Evolutionary conservation across 2,329 filamentous ascomycete species (phyloP).

Genomic region (Knoxdaviesia capensis): DNA sequence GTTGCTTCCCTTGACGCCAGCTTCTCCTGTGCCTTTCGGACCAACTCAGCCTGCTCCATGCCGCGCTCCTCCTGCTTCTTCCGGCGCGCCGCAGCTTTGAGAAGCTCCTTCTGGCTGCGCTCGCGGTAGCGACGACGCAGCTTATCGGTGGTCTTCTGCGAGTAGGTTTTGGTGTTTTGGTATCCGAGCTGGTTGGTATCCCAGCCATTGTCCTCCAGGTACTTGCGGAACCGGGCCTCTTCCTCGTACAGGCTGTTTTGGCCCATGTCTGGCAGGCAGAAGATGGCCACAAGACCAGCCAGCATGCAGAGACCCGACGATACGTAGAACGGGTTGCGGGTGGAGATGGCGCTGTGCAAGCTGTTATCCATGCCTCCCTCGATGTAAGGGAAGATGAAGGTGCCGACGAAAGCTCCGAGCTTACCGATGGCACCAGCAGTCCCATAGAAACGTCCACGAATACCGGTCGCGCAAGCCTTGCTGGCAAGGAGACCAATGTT

Average conservation of each 20-base stretch:
- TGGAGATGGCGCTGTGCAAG: constrained; percentile 15
- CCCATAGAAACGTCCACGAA: constrained; percentile 58
- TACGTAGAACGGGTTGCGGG: constrained; percentile 85
- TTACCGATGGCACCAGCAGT: constrained; percentile 57
- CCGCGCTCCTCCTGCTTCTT: too few species aligned
- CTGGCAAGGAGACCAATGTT: constrained; percentile 78
- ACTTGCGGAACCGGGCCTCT: constrained; percentile 55
- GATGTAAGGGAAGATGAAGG: constrained; percentile 62
- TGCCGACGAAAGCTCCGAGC: constrained; percentile 69
- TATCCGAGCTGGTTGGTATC: constrained; percentile 38
- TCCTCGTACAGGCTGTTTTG: constrained; percentile 70
- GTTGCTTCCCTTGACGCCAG: too few species aligned
- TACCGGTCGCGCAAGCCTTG: constrained; percentile 72
- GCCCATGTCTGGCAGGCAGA: constrained; percentile 57
- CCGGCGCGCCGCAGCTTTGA: too few species aligned
- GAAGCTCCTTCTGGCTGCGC: too few species aligned
- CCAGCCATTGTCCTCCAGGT: constrained; percentile 54
- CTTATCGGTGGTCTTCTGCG: too few species aligned
- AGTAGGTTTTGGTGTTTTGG: too few species aligned
- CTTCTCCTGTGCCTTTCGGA: too few species aligned
- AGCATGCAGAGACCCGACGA: constrained; percentile 58
- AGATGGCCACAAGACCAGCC: constrained; percentile 35
- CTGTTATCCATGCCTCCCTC: constrained; percentile 30
- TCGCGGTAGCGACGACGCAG: too few species aligned
- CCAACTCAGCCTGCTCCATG: too few species aligned